Conservation (phyloP, 805 yeast genomes). For the Metschnikowia koreensis region DNA sequence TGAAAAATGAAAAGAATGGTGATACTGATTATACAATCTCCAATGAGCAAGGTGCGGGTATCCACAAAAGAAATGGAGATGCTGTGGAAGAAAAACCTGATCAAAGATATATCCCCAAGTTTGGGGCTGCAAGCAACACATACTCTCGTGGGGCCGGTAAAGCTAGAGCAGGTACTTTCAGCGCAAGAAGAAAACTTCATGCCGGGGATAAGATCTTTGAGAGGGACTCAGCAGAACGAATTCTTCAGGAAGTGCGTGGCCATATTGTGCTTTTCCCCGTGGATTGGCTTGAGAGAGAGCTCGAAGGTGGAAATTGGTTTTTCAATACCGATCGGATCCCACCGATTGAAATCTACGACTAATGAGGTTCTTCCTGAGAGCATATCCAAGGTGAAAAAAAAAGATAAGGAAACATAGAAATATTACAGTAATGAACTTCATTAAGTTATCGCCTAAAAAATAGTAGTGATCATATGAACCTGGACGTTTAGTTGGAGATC, state of each 20-base stretch:
- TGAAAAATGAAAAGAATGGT: conserved; percentile 1
- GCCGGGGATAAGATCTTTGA: conserved; percentile 58
- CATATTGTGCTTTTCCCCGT: conserved; percentile 89
- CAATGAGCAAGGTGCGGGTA: neutral
- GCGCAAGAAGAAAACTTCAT: conserved; percentile 32
- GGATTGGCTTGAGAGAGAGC: conserved; percentile 84
- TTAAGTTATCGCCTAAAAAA: too few relatives aligned
- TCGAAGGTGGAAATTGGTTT: conserved; percentile 93
- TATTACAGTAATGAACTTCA: too few relatives aligned
- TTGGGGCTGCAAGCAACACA: neutral
- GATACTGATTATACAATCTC: neutral
- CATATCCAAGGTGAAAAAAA: neutral
- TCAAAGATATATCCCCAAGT: neutral
- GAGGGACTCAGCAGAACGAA: conserved; percentile 70
- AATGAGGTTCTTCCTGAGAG: neutral
- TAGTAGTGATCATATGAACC: too few relatives aligned
- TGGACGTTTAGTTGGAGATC: too few relatives aligned
- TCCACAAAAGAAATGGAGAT: conserved; percentile 2
- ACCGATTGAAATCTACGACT: conserved; percentile 81
- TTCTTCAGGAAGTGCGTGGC: conserved; percentile 74
- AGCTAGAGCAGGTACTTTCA: conserved; percentile 38
- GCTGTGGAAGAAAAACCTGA: conserved; percentile 14
- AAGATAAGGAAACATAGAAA: neutral
- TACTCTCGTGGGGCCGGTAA: conserved; percentile 14
- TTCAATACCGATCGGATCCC: conserved; percentile 91